Base-by-base conservation (phyloP, 129 eudicot species). In the Scalesia atractyloides region DNA sequence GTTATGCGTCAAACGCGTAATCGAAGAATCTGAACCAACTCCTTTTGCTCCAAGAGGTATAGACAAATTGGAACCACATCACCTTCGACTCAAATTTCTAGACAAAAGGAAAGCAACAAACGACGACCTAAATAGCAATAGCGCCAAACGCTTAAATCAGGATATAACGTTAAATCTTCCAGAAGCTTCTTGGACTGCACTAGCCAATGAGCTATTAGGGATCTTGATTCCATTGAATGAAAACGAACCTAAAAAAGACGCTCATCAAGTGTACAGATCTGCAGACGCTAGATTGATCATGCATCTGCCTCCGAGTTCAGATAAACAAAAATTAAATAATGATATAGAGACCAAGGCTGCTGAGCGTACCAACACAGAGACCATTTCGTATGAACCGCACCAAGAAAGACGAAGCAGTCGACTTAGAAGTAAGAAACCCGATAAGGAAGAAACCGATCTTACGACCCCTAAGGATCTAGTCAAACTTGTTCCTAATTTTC, bases 41-140 rank as follows among this genome's bases (percentile, higher is more conserved):
- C 88, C 96, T 14, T 94, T 90, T 82, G 82, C 96, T 81, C 99
- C 99, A 46, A 86, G 81, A 85, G 99, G 99, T 69, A 88, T 94
- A 79, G 99, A 94, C 75, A 94, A 88, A 81, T 72, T 94, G 81
- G 86, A 90, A 73, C 99, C 99, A 37, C 86, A 90, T 53, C 99
- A 94, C 76, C 77, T 81, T 43, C 81, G 96, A 4, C 83, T 94
- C 49, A 88, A 81, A 70, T 94, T 94, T 63, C 73, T 70, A 9
- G 86, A 84, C 78, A 94, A 90, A 73, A 84, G 97, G 82, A 88
- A 86, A 73, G 81, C 85, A 70, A 64, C 72, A 53, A 64, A 72
- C 61, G 79, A 73, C 59, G 87, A 83, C 43, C 44, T 70, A 54
- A 82, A 75, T 54, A 83, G 70, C 41, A 64, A 69, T 19, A 58